Evolutionary conservation across 495 filamentous ascomycete genomes (phyloP), one percentile per base, ranked within the genome.

Genomic region (Hypoxylon intermedium): DNA sequence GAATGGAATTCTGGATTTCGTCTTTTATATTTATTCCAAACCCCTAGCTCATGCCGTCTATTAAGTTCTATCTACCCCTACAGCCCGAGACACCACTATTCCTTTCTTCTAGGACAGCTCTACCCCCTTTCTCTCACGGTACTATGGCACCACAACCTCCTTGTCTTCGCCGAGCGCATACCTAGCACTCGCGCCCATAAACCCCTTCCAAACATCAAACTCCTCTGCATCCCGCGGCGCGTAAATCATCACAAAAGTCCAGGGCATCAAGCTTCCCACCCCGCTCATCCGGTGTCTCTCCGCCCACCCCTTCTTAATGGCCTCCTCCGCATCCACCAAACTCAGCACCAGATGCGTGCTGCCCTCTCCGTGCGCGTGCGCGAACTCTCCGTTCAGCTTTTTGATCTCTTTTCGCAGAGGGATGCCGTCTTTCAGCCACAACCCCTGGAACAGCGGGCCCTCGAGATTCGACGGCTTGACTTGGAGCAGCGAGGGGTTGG

Each of bases 221-320:
- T 73, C 70, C 34, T 46, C 70, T 1, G 65, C 63, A 26, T 66
- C 52, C 23, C 70, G 60, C 47, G 72, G 72, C 46, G 70, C 70
- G 40, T 74, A 74, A 0, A 74, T 21, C 65, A 74, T 50, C 12
- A 72, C 41, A 31, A 60, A 73, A 5, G 41, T 44, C 60, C 53
- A 60, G 2, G 70, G 63, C 43, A 73, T 34, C 13, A 60, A 5
- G 0, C 16, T 15, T 0, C 43, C 34, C n/a, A 55, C 54, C 9
- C 72, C 70, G 30, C 68, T 69, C 44, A 71, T 54, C 5, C 50
- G 55, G 40, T 72, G 68, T 11, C 70, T 24, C 40, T 73, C 53
- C 1, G 53, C 68, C 72, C 72, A 74, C 0, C 72, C 70, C n/a
- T 13, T 36, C 42, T 49, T 60, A 40, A 74, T 66, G 1, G 63